Evolutionary conservation across 2,329 filamentous ascomycete genomes (phyloP).

Genomic region (Pseudogymnoascus sp.): DNA sequence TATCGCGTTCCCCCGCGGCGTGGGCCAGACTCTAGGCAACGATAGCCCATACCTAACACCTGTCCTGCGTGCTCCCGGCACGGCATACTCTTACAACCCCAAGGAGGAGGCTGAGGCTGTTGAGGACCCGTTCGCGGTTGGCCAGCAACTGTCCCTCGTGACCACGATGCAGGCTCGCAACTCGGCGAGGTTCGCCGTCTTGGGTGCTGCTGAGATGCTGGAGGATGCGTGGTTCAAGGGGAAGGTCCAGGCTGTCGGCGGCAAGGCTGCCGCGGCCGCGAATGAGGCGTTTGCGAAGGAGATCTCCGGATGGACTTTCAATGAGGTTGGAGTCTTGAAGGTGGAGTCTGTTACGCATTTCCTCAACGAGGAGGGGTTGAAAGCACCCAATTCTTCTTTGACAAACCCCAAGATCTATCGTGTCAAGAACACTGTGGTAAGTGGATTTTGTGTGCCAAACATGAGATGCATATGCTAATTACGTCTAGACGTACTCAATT

Average conservation of each 20-base stretch:
- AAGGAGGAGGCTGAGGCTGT: slow-evolving; percentile 69
- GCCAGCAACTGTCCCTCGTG: slow-evolving; percentile 75
- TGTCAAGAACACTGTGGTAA: slow-evolving; percentile 92
- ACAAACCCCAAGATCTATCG: slow-evolving; percentile 85
- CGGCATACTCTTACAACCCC: slow-evolving; percentile 88
- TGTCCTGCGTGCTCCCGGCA: slow-evolving; percentile 71
- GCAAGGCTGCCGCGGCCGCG: slow-evolving; percentile 49
- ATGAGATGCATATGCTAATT: not conserved
- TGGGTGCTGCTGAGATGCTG: slow-evolving; percentile 81
- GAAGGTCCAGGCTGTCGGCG: slow-evolving; percentile 50
- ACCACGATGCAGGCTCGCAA: slow-evolving; percentile 86
- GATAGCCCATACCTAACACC: slow-evolving; percentile 69
- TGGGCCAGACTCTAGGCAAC: slow-evolving; percentile 75
- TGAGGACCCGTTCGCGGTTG: slow-evolving; percentile 79
- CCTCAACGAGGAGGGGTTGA: slow-evolving; percentile 46
- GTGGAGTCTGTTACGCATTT: slow-evolving; percentile 79
- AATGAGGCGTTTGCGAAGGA: slow-evolving; percentile 83
- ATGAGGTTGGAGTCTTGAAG: slow-evolving; percentile 82
- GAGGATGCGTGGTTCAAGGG: slow-evolving; percentile 84
- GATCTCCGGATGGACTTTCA: slow-evolving; percentile 90
- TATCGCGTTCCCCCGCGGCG: slow-evolving; percentile 72
- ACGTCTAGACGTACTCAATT: slow-evolving; percentile 39
- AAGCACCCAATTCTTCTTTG: slow-evolving; percentile 35
- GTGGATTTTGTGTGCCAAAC: slow-evolving; percentile 33
- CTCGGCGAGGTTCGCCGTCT: slow-evolving; percentile 77